Conservation (phyloP, 768 basidiomycete genomes). For the Lactarius hatsudake region DNA sequence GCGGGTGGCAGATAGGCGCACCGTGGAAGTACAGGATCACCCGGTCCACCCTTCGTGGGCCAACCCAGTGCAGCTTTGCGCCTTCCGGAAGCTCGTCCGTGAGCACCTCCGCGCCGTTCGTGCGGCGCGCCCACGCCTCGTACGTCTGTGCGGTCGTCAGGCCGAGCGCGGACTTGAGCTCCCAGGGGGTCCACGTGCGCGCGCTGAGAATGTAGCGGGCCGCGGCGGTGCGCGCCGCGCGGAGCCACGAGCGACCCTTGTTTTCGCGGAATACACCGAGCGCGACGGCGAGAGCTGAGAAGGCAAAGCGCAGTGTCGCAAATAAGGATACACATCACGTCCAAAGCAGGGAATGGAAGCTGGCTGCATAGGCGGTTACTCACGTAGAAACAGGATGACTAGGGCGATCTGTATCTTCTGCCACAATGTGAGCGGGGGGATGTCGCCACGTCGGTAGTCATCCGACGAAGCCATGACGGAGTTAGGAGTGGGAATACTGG, state of each 20-base stretch:
- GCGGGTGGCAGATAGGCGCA: neutral
- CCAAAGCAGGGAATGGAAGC: neutral
- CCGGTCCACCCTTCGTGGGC: conserved; percentile 1
- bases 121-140: neutral
- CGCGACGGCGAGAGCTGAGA: neutral
- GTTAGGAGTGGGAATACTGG: neutral
- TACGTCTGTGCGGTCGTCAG: neutral
- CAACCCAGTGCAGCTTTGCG: conserved; percentile 19
- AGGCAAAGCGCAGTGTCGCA: neutral
- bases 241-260: conserved; percentile 14
- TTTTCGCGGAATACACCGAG: conserved; percentile 9
- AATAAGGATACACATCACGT: neutral
- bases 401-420: neutral
- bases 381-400: neutral
- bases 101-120: neutral
- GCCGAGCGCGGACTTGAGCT: neutral
- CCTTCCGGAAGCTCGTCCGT: conserved; percentile 10
- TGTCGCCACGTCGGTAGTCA: neutral
- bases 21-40: conserved; percentile 16
- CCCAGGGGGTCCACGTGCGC: neutral
- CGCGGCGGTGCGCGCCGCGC: neutral
- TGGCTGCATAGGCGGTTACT: neutral
- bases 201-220: neutral
- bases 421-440: neutral
- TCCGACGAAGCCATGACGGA: neutral